phyloP scores from a whole-genome alignment of 208 protist genomes.

The Borovskyia barvae region DNA sequence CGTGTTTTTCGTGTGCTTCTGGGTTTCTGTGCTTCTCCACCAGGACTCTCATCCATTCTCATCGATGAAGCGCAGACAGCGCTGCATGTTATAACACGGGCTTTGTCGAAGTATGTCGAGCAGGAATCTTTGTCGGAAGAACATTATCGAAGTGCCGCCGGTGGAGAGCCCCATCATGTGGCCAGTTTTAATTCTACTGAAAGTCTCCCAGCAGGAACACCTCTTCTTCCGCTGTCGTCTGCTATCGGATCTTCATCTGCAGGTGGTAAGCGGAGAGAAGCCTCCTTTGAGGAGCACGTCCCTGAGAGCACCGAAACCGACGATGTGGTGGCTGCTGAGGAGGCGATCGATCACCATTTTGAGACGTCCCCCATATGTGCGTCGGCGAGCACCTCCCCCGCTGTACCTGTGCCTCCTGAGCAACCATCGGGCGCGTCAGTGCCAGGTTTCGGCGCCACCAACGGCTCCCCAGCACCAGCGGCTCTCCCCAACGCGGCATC shows the following conservation, averaged over 20 bases:
- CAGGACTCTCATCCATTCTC: conserved; percentile 30
- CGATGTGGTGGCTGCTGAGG: neutral
- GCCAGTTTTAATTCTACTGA: neutral
- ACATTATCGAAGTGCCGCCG: neutral
- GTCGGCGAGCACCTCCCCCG: no score
- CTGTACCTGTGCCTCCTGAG: no score
- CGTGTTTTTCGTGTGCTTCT: conserved; percentile 51
- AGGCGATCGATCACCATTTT: no score
- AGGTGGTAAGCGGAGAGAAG: neutral
- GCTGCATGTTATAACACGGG: conserved; percentile 47
- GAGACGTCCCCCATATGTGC: no score
- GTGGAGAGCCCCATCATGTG: neutral
- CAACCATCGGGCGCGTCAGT: no score
- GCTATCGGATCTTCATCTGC: neutral
- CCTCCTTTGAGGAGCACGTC: conserved; percentile 3
- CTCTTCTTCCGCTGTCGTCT: conserved; percentile 13
- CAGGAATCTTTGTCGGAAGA: conserved; percentile 14
- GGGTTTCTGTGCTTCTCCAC: conserved; percentile 31
- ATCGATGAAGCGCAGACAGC: conserved; percentile 49
- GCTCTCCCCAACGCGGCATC: neutral
- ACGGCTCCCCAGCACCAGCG: no score
- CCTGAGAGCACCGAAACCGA: neutral
- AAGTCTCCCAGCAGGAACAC: conserved; percentile 7
- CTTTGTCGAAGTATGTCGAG: conserved; percentile 59
- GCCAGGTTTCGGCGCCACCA: no score